Base-by-base conservation (phyloP, 345 rosid genomes). In the Eucalyptus rudis region DNA sequence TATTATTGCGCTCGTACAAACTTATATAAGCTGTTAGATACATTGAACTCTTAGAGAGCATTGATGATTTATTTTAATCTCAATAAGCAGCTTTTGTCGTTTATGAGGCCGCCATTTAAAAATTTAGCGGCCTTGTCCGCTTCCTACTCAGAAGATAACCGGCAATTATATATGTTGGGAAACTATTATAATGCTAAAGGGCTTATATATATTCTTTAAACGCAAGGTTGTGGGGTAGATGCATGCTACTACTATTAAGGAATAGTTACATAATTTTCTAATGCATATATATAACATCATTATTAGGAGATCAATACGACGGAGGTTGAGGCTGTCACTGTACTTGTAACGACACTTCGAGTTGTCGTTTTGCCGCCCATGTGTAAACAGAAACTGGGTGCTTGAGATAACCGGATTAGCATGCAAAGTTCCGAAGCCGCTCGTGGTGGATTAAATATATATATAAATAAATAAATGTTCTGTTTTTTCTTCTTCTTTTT, bases 91-190 rank as follows among this genome's bases (percentile, higher is more conserved):
- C 64, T 92, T 40, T 91, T 93, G 92, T 93, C 92, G 86, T 89
- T 85, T 88, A 10, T 56, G 79, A 59, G 86, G 20, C 33, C 49
- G 29, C 13, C 15, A 20, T 83, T 86, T 50, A 51, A 52, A 62
- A 87, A 90, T 47, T 54, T 59, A 90, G 90, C 86, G 86, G 90
- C 90, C 90, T 89, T 93, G 94, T 91, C 94, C 45, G 68, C 62
- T 88, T 91, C 90, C 66, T 85, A 58, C 83, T 31, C 33, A 31
- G 45, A 52, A 45, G 83, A 45, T 43, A 89, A 90, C 88, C 84
- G 13, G 29, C 84, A 76, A 62, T 62, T 56, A 56, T 56, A 56
- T 56, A 56, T 22, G 62, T 56, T 4, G 62, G 62, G 62, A 56
- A 56, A 56, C 62, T 56, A 24, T 56, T 56, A 10, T 56, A 56